A percentile compares a stretch with the other conserved stretches of the same genome.
These are phyloP conservation scores for Diaporthe citri DNA, from an alignment of 2,329 filamentous ascomycete species.

Conservation along the genomic window DNA sequence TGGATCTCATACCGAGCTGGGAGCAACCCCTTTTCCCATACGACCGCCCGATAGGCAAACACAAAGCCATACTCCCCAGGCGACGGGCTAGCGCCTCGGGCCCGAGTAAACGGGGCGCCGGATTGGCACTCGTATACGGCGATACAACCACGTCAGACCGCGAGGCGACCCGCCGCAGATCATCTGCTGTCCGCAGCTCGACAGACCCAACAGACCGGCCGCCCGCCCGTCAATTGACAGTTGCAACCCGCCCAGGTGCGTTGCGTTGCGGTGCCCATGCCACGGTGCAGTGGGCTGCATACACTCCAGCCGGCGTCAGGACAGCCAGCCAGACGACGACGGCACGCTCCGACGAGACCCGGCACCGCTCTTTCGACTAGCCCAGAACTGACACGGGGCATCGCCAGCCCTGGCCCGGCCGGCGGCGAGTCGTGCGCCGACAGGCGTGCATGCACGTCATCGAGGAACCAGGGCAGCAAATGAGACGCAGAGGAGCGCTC, in stretches of 20 bases:
- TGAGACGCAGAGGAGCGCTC: not conserved
- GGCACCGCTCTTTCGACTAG: not conserved
- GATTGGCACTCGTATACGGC: not conserved
- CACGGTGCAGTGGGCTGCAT: not conserved
- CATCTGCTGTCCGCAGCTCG: not conserved
- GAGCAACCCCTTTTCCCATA: too few relatives aligned
- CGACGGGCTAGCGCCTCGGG: not conserved
- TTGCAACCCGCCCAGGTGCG: not conserved
- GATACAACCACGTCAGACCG: not conserved
- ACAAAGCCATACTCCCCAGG: not conserved
- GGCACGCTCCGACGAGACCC: not conserved
- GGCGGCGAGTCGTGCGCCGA: not conserved
- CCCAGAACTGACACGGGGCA: not conserved
- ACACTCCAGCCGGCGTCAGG: not conserved
- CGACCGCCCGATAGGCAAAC: not conserved
- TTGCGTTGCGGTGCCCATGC: not conserved
- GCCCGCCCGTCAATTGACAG: not conserved
- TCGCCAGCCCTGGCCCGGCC: not conserved
- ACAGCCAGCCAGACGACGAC: not conserved
- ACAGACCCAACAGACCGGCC: not conserved
- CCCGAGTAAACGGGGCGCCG: not conserved
- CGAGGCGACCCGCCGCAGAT: not conserved
- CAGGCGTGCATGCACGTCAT: constrained; percentile 6
- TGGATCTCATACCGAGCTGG: not conserved
- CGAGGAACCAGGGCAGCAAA: constrained; percentile 8